These are phyloP conservation scores for Trichocomaceae sp. DNA, from an alignment of 2,329 filamentous ascomycete species.

Conservation along the genomic window DNA sequence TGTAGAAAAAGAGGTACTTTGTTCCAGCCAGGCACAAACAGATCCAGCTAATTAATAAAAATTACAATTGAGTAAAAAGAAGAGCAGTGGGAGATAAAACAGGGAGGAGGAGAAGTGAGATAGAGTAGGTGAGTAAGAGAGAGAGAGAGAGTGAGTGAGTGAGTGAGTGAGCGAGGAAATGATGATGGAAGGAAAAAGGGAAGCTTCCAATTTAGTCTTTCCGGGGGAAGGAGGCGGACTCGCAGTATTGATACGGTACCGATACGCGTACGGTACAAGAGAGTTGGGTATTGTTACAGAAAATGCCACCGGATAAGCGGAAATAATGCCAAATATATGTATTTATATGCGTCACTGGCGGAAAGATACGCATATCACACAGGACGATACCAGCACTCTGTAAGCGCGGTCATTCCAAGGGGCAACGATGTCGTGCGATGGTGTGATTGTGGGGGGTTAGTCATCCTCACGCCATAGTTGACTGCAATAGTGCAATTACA, in stretches of 20 bases:
- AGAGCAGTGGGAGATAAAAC: too few relatives aligned
- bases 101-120: background rate
- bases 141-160: too few relatives aligned
- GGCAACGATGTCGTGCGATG: slow-evolving; percentile 14
- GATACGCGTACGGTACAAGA: background rate
- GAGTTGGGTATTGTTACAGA: background rate
- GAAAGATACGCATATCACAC: background rate
- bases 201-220: background rate
- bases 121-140: too few relatives aligned
- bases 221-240: background rate
- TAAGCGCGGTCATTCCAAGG: slow-evolving; percentile 3
- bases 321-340: too few relatives aligned
- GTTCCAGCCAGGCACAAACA: background rate
- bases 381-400: background rate
- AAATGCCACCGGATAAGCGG: background rate
- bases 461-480: background rate
- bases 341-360: background rate
- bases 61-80: background rate
- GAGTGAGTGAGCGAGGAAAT: background rate
- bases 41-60: background rate
- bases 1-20: background rate
- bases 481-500: too few relatives aligned
- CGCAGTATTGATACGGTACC: background rate
- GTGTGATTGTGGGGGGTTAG: slow-evolving; percentile 13
- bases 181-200: background rate